Evolutionary conservation across 257 asterid species (phyloP), one percentile per base, ranked within the genome.

Genomic region (Solanum sejunctum): DNA sequence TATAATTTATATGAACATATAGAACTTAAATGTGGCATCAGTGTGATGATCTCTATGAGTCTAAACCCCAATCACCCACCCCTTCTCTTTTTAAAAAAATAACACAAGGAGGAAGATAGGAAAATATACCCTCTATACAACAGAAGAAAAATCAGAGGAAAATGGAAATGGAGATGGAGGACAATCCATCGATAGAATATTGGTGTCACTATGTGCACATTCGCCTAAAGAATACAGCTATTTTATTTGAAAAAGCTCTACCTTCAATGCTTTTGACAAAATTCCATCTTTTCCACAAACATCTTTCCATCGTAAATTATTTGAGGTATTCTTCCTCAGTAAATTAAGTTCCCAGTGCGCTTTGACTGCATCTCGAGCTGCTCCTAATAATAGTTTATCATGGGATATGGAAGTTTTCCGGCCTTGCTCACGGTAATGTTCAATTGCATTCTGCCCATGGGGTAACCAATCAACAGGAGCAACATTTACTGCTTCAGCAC

Each of bases 381-480:
- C 98, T 86, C 98, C 99, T 69, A 96, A 95, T 92, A 96, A 90
- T 21, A 96, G 94, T 84, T 96, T 96, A 91, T 96, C 99, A 84
- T 96, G 98, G 66, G 99, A 96, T 85, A 96, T 89, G 47, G 99
- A 93, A 56, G 99, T 95, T 88, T 92, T 92, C 54, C 98, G 91
- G 80, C 93, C 92, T 89, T 93, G 97, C 85, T 90, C 97, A 60
- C 93, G 89, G 56, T 96, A 96, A 81, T 94, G 98, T 93, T 95
- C 97, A 82, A 96, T 92, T 67, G 99, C 99, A 88, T 93, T 93
- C 84, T 93, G 98, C 16, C 99, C 99, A 78, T 96, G 99, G 32
- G 97, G 99, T 88, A 96, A 90, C 99, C 99, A 96, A 86, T 96
- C 99, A 88, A 96, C 97, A 83, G 99, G 99, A 85, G 99, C 99